A percentile compares a stretch with the other conserved stretches of the same genome.
Evolutionary conservation across 2,329 filamentous ascomycete genomes (phyloP).

Genomic region (Colletotrichum tamarilloi): DNA sequence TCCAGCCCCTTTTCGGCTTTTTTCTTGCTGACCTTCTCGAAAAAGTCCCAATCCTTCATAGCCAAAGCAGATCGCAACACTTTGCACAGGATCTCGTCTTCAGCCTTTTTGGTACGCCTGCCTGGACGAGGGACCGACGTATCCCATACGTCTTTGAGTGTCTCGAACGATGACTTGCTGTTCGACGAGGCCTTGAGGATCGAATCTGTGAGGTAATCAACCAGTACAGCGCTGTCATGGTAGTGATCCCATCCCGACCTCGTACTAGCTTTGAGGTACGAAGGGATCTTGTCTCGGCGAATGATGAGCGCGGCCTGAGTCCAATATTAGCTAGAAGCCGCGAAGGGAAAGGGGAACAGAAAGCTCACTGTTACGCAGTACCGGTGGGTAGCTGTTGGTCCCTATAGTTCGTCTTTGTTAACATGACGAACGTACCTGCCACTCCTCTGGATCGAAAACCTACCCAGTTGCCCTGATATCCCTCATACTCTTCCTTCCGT

Average conservation of each 20-base stretch:
- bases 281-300: not conserved
- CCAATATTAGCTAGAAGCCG: not conserved
- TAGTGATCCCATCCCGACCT: not conserved
- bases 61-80: not conserved
- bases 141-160: constrained; percentile 5
- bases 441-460: not conserved
- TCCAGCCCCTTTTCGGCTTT: not conserved
- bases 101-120: no score
- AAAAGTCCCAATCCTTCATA: constrained; percentile 2
- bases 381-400: constrained; percentile 39
- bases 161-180: not conserved
- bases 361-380: constrained; percentile 34
- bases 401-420: constrained; percentile 15
- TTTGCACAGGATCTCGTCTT: not conserved
- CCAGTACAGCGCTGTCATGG: not conserved
- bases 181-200: not conserved
- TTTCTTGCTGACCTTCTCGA: not conserved
- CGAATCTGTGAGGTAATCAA: not conserved
- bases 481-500: constrained; percentile 40
- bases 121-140: not conserved
- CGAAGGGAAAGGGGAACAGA: not conserved
- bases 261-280: not conserved
- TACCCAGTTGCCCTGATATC: constrained; percentile 44
- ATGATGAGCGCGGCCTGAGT: constrained; percentile 12
- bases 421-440: not conserved